phyloP scores from a whole-genome alignment of 257 asterid species.

The Solanum sejunctum region DNA sequence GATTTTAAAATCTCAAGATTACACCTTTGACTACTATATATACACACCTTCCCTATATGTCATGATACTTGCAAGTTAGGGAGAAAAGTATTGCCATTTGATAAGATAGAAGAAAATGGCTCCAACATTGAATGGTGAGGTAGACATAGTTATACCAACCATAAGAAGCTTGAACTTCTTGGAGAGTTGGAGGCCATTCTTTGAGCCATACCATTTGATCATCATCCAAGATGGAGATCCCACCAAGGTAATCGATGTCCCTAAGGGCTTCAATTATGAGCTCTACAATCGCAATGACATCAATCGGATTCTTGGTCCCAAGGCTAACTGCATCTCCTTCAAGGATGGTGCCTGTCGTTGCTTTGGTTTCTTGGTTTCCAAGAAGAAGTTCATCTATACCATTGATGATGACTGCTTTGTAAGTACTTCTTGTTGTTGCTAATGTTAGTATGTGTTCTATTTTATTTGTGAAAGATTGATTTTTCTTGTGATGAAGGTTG shows the following conservation, averaged over 20 bases:
- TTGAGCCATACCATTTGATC: conserved; percentile 32
- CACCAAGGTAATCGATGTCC: conserved; percentile 17
- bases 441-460: neutral
- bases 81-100: neutral
- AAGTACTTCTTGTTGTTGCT: neutral
- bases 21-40: neutral
- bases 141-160: conserved; percentile 36
- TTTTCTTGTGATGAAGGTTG: conserved; percentile 12
- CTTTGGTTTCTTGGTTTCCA: conserved; percentile 32
- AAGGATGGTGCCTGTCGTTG: conserved; percentile 38
- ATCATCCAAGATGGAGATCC: conserved; percentile 38
- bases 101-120: neutral
- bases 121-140: conserved; percentile 20
- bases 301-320: conserved; percentile 24
- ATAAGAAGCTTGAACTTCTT: conserved; percentile 27
- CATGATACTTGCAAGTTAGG: neutral
- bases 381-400: conserved; percentile 34
- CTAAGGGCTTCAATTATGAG: conserved; percentile 31
- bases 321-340: conserved; percentile 30
- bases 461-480: neutral
- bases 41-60: neutral
- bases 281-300: conserved; percentile 29
- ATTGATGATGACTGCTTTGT: conserved; percentile 32
- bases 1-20: neutral
- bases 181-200: conserved; percentile 33